A percentile compares a stretch with the other conserved stretches of the same genome.
Conservation (phyloP, 2,329 filamentous ascomycete species). For the Penicillium brasilianum region DNA sequence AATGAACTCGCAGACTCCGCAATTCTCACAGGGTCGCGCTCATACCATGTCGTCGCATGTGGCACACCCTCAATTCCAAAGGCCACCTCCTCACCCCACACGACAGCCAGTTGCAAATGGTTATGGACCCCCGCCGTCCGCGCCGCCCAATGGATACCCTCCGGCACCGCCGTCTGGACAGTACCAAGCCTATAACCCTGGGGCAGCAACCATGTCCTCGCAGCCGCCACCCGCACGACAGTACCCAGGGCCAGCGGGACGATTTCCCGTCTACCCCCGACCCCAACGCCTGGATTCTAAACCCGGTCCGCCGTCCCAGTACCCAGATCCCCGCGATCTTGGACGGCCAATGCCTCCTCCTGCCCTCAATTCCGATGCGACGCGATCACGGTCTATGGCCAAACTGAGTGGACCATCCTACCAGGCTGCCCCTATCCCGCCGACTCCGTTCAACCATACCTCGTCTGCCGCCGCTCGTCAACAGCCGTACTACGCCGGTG, state of each 20-base stretch:
- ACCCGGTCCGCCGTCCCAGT: slow-evolving; percentile 55
- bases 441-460: slow-evolving; percentile 66
- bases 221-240: slow-evolving; percentile 66
- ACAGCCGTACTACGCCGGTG: slow-evolving; percentile 67
- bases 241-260: slow-evolving; percentile 58
- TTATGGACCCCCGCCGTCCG: slow-evolving; percentile 47
- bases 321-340: slow-evolving; percentile 65
- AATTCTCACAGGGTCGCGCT: slow-evolving; percentile 70
- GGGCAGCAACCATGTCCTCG: slow-evolving; percentile 40
- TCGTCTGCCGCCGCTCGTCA: slow-evolving; percentile 79
- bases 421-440: slow-evolving; percentile 57
- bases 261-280: slow-evolving; percentile 72
- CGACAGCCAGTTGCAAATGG: slow-evolving; percentile 51
- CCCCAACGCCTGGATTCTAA: slow-evolving; percentile 72
- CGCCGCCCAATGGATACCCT: slow-evolving; percentile 44
- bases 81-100: slow-evolving; percentile 47
- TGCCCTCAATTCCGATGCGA: slow-evolving; percentile 81
- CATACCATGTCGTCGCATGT: slow-evolving; percentile 73
- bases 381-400: slow-evolving; percentile 92
- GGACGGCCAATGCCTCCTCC: slow-evolving; percentile 66
- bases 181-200: slow-evolving; percentile 45
- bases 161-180: slow-evolving; percentile 47
- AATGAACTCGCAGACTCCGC: slow-evolving; percentile 80
- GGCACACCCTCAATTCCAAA: slow-evolving; percentile 50
- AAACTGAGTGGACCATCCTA: slow-evolving; percentile 75